Evolutionary conservation across 305 asterid species (phyloP), one percentile per base, ranked within the genome.

Genomic region (Fraxinus dipetala): DNA sequence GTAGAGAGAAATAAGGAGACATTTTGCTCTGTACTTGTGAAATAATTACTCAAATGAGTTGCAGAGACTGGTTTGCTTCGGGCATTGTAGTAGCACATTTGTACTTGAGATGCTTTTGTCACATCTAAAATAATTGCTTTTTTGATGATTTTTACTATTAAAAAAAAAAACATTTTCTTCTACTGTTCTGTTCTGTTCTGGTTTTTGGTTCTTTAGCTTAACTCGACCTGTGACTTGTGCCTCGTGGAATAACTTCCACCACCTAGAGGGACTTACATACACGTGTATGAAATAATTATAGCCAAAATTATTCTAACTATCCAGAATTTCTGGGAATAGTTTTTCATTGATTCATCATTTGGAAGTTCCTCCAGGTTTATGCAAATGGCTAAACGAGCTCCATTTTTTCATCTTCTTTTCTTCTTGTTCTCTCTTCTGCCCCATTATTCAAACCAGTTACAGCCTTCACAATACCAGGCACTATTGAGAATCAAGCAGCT

Each of bases 401-500:
- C 28, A 61, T 48, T 40, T 78, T 69, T 81, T 78, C 59, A 72
- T 78, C 70, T 88, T 80, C 20, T 84, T 0, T 13, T 83, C 78
- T 36, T 87, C 38, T 75, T 88, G 79, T 24, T 89, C 22, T 28
- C 85, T 22, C 77, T 81, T 22, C 84, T 87, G 16, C 86, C 86
- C 67, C 85, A 77, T 36, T 78, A 61, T 84, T 87, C 98, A 86
- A 34, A 84, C 78, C 91, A 92, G 83, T 67, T 92, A 72, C 90
- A 89, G 78, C 59, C 83, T 81, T 89, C 95, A 26, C 96, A 95
- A 76, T 87, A 76, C 36, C 65, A 89, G 79, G 87, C 95, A 75
- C 85, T 95, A n/a, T 32, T 80, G 83, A 89, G 81, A 75, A 92
- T 95, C 70, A 89, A 91, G 87, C 90, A 89, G 75, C 97, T 87